Percentiles rank a stretch among this genome's conserved stretches.
phyloP scores from a whole-genome alignment of 2,329 filamentous ascomycete genomes.

The Septoria linicola region DNA sequence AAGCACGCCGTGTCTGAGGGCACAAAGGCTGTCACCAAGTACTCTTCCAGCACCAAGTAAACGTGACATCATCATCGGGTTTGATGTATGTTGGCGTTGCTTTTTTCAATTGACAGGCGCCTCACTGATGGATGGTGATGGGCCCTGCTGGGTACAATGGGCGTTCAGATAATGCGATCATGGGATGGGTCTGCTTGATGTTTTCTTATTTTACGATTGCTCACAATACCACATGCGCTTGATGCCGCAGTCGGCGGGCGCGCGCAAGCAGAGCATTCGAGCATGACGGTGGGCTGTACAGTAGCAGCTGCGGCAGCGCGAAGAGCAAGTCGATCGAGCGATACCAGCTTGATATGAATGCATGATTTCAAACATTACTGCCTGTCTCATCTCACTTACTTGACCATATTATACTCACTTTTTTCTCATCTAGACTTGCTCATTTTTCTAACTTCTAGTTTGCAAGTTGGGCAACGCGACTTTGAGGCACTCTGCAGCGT shows the following conservation, averaged over 20 bases:
- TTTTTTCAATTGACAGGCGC: conserved; percentile 13
- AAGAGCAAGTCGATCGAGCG: conserved; percentile 30
- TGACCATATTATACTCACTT: conserved; percentile 6
- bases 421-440: not conserved
- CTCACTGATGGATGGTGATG: conserved; percentile 2
- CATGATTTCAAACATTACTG: conserved; percentile 34
- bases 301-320: conserved; percentile 34
- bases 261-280: conserved; percentile 26
- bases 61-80: conserved; percentile 32
- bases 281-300: conserved; percentile 34
- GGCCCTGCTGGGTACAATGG: conserved; percentile 18
- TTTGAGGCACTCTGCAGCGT: not conserved
- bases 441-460: not conserved
- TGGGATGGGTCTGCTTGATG: conserved; percentile 44
- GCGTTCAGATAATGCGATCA: conserved; percentile 54
- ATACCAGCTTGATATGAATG: conserved; percentile 36
- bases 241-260: conserved; percentile 24
- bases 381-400: conserved; percentile 11
- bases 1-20: conserved; percentile 99
- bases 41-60: conserved; percentile 99
- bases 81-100: conserved; percentile 17
- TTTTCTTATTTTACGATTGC: conserved; percentile 30
- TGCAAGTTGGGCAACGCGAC: not conserved
- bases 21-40: conserved; percentile 99
- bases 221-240: conserved; percentile 34